These are phyloP conservation scores for Sequoia sempervirens DNA, from an alignment of 75 land plant genomes.

Conservation along the genomic window DNA sequence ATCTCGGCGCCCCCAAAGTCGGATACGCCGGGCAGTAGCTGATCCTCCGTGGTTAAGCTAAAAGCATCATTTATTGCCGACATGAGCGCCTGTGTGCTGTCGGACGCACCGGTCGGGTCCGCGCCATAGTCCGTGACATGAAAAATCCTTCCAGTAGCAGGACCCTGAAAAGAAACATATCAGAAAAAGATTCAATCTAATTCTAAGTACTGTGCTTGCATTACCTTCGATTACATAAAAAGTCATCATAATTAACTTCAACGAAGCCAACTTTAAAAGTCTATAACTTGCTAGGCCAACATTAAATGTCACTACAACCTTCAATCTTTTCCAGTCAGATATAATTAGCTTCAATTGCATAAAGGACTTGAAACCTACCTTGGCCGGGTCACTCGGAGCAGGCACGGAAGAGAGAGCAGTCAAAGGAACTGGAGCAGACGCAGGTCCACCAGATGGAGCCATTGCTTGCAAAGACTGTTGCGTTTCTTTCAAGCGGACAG, in stretches of 20 bases:
- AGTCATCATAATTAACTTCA: too few relatives aligned
- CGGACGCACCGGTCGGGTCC: constrained; percentile 47
- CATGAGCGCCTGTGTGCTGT: constrained; percentile 44
- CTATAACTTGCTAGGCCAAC: too few relatives aligned
- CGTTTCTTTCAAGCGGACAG: neutral
- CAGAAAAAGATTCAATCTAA: too few relatives aligned
- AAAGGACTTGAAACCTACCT: too few relatives aligned
- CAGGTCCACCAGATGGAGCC: neutral
- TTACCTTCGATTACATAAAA: too few relatives aligned
- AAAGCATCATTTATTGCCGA: constrained; percentile 37
- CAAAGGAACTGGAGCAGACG: neutral
- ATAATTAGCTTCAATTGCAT: too few relatives aligned
- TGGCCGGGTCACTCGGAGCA: neutral
- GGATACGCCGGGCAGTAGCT: constrained; percentile 36
- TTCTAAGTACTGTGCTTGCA: too few relatives aligned
- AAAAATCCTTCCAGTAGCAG: constrained; percentile 26
- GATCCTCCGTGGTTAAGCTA: constrained; percentile 8
- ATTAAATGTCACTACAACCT: too few relatives aligned
- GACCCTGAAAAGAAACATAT: constrained; percentile 10
- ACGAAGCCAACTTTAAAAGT: too few relatives aligned
- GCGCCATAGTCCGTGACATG: constrained; percentile 48
- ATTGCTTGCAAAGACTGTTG: neutral
- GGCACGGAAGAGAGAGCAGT: neutral
- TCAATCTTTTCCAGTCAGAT: neutral
- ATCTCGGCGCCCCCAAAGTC: constrained; percentile 53